Evolutionary conservation across 2,329 filamentous ascomycete genomes (phyloP).

Genomic region (Xylariaceae sp.): DNA sequence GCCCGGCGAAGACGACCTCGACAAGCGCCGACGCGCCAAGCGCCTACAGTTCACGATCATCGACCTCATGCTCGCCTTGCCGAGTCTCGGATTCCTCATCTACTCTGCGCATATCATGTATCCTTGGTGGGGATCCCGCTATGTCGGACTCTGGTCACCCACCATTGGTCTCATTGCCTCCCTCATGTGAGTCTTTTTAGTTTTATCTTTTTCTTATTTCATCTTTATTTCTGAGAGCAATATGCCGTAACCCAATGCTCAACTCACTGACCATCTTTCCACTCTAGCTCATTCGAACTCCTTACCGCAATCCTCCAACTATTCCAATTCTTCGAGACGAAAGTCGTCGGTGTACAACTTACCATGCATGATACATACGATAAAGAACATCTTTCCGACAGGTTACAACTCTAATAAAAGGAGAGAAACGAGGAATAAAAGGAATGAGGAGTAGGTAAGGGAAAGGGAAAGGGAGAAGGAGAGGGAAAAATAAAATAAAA

Average conservation of each 20-base stretch:
- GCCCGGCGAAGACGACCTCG: conserved; percentile 25
- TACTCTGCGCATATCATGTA: conserved; percentile 29
- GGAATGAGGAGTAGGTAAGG: neutral
- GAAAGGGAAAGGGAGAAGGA: neutral
- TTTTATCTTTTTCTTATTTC: too few relatives aligned
- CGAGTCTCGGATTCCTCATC: conserved; percentile 23
- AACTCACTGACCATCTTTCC: neutral
- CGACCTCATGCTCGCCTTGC: conserved; percentile 23
- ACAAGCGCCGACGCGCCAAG: conserved; percentile 22
- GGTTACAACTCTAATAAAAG: conserved; percentile 22
- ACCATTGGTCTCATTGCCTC: conserved; percentile 27
- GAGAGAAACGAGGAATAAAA: neutral
- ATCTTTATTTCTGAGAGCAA: too few relatives aligned
- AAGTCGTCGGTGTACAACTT: conserved; percentile 25
- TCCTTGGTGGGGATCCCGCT: conserved; percentile 27
- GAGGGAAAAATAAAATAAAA: too few relatives aligned
- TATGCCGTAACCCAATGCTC: neutral
- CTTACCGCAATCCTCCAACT: conserved; percentile 25
- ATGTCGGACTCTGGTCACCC: conserved; percentile 25
- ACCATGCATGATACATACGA: conserved; percentile 28
- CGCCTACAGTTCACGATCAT: conserved; percentile 23
- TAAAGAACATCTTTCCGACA: conserved; percentile 21
- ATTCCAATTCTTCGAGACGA: conserved; percentile 28
- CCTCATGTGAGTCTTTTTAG: conserved; percentile 21
- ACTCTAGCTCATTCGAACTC: conserved; percentile 21